phyloP scores from a whole-genome alignment of 805 yeast genomes.

The Debaryomyces hansenii region DNA sequence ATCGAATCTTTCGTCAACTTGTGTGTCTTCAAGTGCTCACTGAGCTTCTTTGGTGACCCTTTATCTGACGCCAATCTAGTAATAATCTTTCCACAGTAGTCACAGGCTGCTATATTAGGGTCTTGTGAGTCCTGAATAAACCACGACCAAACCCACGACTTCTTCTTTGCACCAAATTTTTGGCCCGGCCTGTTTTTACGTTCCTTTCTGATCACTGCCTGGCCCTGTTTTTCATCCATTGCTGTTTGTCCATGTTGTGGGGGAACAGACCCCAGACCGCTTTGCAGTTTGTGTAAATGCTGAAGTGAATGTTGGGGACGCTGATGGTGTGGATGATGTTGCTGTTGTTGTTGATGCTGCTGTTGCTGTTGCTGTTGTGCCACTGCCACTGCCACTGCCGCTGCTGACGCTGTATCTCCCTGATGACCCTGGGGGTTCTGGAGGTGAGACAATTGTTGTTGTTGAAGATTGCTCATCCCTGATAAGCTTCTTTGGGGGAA shows the following conservation, averaged over 20 bases:
- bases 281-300: constrained; percentile 5
- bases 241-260: constrained; percentile 8
- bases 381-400: constrained; percentile 9
- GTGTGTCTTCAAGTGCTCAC: constrained; percentile 58
- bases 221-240: constrained; percentile 3
- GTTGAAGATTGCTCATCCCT: constrained; percentile 8
- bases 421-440: constrained; percentile 4
- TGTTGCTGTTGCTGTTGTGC: neutral
- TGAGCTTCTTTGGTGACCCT: constrained; percentile 59
- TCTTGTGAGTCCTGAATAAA: constrained; percentile 51
- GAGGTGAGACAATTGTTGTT: constrained; percentile 8
- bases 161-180: constrained; percentile 60
- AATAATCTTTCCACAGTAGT: constrained; percentile 51
- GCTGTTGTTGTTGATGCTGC: constrained; percentile 8
- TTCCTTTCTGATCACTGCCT: constrained; percentile 19
- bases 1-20: constrained; percentile 42
- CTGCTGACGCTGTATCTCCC: constrained; percentile 10
- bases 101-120: constrained; percentile 54
- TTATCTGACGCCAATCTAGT: constrained; percentile 51
- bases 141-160: constrained; percentile 67
- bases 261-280: constrained; percentile 1
- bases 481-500: constrained; percentile 12
- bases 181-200: constrained; percentile 52
- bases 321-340: constrained; percentile 3
- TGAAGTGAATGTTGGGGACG: constrained; percentile 2